Base-by-base conservation (phyloP, 495 filamentous ascomycete species). In the Hapsidospora chrysogenum region DNA sequence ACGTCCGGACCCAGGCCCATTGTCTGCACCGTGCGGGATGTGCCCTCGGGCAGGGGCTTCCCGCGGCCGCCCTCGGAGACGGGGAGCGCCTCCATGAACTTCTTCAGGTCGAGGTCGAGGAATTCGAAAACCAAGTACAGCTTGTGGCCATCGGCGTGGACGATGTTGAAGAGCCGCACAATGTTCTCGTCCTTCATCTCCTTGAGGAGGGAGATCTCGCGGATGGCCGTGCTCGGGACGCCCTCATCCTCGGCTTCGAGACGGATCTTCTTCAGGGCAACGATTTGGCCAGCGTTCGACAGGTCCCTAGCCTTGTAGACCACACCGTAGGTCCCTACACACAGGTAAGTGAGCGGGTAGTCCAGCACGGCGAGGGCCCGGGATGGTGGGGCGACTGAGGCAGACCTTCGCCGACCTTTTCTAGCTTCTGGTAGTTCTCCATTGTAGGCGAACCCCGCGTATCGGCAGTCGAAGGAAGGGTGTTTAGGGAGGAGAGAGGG, bases 401-500 rank as follows among this genome's bases (percentile, higher is more conserved):
- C 56, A 50, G 57, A 94, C 89, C 89, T 70, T 99, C 89, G 47
- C 89, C 89, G 57, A 99, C 92, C 64, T 99, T 99, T 67, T 99
- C 89, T 39, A 99, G 79, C 63, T 95, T 95, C 65, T 96, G 85
- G 58, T 99, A 99, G 56, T 95, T 94, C 53, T 99, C 89, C 89
- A 99, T 99, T n/a, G n/a, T n/a, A n/a, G n/a, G n/a, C n/a, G n/a
- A n/a, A n/a, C n/a, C n/a, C n/a, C n/a, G n/a, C n/a, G n/a, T n/a
- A n/a, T n/a, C n/a, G n/a, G n/a, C n/a, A n/a, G n/a, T n/a, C n/a
- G n/a, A n/a, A n/a, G n/a, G n/a, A n/a, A n/a, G n/a, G n/a, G n/a
- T n/a, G n/a, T n/a, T n/a, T n/a, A n/a, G n/a, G n/a, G n/a, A n/a
- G n/a, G n/a, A n/a, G n/a, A n/a, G n/a, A n/a, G n/a, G n/a, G n/a